These are phyloP conservation scores for Eimeria zaria DNA, from an alignment of 169 alveolate genomes.

Conservation along the genomic window DNA sequence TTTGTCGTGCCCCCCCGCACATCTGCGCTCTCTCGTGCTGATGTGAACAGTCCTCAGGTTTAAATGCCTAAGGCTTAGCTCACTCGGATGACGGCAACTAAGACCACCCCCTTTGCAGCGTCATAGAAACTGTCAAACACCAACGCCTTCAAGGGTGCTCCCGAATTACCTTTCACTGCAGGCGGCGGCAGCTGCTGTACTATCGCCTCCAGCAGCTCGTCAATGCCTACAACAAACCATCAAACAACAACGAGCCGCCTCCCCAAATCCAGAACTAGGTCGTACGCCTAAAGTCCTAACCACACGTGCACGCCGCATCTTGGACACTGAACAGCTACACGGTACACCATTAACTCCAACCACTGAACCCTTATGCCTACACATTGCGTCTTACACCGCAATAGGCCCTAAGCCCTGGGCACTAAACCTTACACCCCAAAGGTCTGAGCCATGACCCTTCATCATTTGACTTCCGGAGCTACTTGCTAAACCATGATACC, in stretches of 20 bases:
- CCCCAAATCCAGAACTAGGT: not conserved
- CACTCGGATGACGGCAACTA: constrained; percentile 90
- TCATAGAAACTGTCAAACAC: constrained; percentile 96
- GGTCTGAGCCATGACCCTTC: not conserved
- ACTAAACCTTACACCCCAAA: not conserved
- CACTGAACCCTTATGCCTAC: not conserved
- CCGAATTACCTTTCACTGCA: constrained; percentile 70
- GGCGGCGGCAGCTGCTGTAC: constrained; percentile 94
- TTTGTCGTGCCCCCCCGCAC: not conserved
- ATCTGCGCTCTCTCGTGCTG: not conserved
- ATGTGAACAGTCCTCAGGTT: not conserved
- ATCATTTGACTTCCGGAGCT: not conserved
- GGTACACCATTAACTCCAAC: too few relatives aligned
- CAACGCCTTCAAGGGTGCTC: constrained; percentile 93
- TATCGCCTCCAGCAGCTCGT: constrained; percentile 91
- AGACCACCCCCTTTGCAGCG: constrained; percentile 95
- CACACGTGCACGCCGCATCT: not conserved
- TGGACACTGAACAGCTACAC: too few relatives aligned
- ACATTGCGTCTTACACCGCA: not conserved
- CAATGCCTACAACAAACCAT: constrained; percentile 86
- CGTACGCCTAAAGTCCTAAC: not conserved
- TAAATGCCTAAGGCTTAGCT: not conserved
- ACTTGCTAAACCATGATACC: not conserved
- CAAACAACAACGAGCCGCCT: not conserved
- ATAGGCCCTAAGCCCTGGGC: not conserved